Conservation (phyloP, 139 green algal genomes). For the Coelastrella sp. region DNA sequence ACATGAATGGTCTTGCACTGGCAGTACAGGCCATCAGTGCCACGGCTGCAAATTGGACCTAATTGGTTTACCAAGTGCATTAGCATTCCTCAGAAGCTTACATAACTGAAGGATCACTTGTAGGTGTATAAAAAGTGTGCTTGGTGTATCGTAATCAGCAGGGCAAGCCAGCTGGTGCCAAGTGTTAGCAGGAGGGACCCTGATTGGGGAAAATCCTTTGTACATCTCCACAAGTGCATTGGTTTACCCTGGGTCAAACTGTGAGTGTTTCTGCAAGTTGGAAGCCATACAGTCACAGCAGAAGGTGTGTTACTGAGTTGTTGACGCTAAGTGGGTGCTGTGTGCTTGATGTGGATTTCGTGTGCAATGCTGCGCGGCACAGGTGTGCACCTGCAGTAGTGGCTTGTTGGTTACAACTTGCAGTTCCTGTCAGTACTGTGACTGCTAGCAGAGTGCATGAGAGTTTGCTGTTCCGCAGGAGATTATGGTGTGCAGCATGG, state of each 20-base stretch:
- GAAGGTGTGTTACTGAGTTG: neutral
- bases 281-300: neutral
- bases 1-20: neutral
- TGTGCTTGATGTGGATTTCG: neutral
- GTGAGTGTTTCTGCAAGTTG: neutral
- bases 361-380: neutral
- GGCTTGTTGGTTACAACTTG: neutral
- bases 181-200: neutral
- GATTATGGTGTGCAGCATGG: neutral
- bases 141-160: neutral
- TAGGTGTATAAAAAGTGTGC: neutral
- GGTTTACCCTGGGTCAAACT: neutral
- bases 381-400: neutral
- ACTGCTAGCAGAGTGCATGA: constrained; percentile 12
- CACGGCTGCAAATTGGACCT: neutral
- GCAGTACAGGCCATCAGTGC: neutral
- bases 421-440: neutral
- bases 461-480: neutral
- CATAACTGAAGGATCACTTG: neutral
- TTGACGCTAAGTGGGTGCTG: neutral
- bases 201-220: neutral
- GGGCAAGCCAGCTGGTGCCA: neutral
- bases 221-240: neutral
- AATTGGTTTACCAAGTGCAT: neutral
- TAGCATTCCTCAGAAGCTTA: neutral